Percentiles rank a stretch among this genome's conserved stretches.
Conservation (phyloP, 2,329 filamentous ascomycete species). For the Talaromyces amestolkiae region DNA sequence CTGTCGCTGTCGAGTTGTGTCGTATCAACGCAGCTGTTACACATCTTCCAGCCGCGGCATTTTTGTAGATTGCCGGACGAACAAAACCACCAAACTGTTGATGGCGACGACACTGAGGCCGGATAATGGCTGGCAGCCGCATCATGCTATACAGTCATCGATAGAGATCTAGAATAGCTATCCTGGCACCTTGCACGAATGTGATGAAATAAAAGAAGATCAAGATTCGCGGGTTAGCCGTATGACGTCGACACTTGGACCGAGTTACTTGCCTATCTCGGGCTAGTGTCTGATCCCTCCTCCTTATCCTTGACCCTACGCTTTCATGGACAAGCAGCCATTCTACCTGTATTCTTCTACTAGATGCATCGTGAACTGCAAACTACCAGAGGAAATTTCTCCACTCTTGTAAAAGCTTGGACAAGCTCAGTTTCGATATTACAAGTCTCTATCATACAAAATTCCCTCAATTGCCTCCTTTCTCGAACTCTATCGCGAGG, state of each 20-base stretch:
- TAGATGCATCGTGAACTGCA: no score
- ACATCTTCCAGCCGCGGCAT: neutral
- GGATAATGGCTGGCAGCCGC: neutral
- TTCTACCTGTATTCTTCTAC: no score
- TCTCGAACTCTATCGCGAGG: neutral
- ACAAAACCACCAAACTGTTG: neutral
- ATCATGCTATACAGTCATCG: neutral
- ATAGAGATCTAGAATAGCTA: neutral
- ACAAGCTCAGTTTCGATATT: neutral
- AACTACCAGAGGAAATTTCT: no score
- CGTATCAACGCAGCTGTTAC: neutral
- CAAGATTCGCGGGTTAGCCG: neutral
- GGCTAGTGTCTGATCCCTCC: neutral
- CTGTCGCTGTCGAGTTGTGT: conserved; percentile 2
- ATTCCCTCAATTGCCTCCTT: neutral
- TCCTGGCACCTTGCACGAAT: neutral
- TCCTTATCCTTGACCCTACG: neutral
- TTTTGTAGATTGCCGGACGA: neutral
- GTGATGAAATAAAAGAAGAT: neutral
- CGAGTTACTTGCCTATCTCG: neutral
- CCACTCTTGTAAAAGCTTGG: no score
- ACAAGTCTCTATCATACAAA: neutral
- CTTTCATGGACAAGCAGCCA: neutral
- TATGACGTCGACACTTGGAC: conserved; percentile 1
- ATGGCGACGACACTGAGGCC: neutral